Conservation (phyloP, 2,329 filamentous ascomycete genomes). For the Trichoderma sp. region DNA sequence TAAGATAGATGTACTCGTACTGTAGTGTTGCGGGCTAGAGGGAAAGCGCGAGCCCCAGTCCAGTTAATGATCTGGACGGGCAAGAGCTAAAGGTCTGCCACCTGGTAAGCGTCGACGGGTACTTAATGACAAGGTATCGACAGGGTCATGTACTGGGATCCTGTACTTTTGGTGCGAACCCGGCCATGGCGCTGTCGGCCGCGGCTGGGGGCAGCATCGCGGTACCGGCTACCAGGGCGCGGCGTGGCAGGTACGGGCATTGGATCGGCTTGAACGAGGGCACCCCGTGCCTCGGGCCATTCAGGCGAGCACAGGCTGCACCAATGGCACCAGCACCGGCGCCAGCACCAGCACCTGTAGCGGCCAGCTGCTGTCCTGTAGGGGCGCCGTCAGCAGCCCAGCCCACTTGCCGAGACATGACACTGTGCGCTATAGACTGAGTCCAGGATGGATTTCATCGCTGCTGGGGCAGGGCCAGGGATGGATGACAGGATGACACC, state of each 20-base stretch:
- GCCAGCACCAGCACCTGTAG: no score
- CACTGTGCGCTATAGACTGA: neutral
- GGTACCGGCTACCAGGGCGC: neutral
- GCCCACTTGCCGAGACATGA: slow-evolving; percentile 20
- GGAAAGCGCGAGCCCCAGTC: slow-evolving; percentile 6
- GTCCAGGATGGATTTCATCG: neutral
- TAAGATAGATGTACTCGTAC: slow-evolving; percentile 3
- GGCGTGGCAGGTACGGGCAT: neutral
- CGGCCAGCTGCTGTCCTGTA: neutral
- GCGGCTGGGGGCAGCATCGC: no score
- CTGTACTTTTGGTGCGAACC: no score
- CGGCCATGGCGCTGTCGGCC: no score
- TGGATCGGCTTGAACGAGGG: neutral
- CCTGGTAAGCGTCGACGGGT: no score
- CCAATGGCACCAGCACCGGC: neutral
- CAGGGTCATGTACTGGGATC: no score
- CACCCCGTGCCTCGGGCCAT: neutral
- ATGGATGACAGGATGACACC: neutral
- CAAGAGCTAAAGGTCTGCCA: neutral
- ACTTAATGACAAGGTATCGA: no score
- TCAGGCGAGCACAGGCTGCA: neutral
- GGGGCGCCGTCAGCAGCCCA: neutral
- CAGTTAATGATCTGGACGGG: neutral
- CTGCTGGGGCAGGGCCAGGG: slow-evolving; percentile 6
- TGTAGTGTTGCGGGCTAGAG: neutral